Evolutionary conservation across 2,329 filamentous ascomycete genomes (phyloP), one percentile per base, ranked within the genome.

Genomic region (Aquanectria penicillioides): DNA sequence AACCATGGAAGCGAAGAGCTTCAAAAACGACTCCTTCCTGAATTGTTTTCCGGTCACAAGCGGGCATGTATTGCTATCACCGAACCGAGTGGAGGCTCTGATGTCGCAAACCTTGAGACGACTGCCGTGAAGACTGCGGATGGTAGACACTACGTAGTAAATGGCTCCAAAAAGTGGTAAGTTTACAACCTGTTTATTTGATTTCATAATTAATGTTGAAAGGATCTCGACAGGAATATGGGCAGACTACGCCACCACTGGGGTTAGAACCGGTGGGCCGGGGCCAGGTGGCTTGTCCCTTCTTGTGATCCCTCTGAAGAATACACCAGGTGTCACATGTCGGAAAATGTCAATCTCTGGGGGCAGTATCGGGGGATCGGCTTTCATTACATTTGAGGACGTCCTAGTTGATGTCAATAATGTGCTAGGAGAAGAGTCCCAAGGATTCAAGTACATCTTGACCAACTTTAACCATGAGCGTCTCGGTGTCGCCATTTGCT

Each of bases 391-490:
- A 12, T 38, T 49, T 15, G 46, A 49, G 2, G 46, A 49, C n/a
- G 46, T 49, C 8, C 6, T 17, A 12, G 46, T 49, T 11, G 20
- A 23, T 12, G 46, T 17, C 2, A 26, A 49, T 7, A 49, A 49
- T 8, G 9, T 49, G 3, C 15, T 49, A 3, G 46, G 46, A 3
- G 12, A 13, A 8, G 46, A 46, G 26, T 28, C 25, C 7, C 13
- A n/a, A 6, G 43, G 43, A 10, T 46, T 46, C 43, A 46, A 20
- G 23, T 46, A 34, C 28, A 49, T 49, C 7, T 17, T 38, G 7
- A 36, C 31, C 13, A 49, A 49, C 46, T 49, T 49, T n/a, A 49
- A 49, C 23, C 46, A 49, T n/a, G 46, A 49, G 23, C 31, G 46
- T 7, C 15, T 49, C 5, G 28, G 22, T n/a, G 15, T 49, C 5